Evolutionary conservation across 768 basidiomycete genomes (phyloP).

Genomic region (Pleurotus giganteus): DNA sequence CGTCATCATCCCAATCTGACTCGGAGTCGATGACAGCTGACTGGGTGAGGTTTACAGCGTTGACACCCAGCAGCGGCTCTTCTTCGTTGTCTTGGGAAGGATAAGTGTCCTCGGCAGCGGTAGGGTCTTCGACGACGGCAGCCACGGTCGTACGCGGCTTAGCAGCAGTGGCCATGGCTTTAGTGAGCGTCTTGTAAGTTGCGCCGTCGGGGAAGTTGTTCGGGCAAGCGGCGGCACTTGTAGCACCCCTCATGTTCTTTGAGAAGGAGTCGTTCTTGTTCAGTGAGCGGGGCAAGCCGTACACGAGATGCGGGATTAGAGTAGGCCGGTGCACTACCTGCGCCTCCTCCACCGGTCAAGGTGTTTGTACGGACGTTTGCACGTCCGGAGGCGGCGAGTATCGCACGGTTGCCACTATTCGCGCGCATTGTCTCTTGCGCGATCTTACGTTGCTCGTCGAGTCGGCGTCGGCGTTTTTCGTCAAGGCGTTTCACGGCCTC

Average conservation of each 20-base stretch:
- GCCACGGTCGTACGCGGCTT: not conserved
- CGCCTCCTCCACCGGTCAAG: too few relatives aligned
- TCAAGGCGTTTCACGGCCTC: not conserved
- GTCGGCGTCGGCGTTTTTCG: not conserved
- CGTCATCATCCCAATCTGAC: not conserved
- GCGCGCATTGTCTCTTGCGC: not conserved
- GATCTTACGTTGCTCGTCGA: not conserved
- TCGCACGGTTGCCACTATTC: not conserved
- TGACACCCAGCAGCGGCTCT: not conserved
- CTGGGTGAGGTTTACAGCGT: not conserved
- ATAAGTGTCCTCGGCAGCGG: not conserved
- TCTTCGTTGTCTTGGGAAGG: not conserved
- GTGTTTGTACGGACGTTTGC: not conserved
- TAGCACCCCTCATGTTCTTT: not conserved
- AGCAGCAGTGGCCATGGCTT: not conserved
- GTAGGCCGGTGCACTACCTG: not conserved
- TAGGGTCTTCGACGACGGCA: not conserved
- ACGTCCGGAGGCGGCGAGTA: not conserved
- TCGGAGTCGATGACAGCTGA: not conserved
- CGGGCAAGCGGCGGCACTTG: not conserved
- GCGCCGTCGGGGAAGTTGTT: not conserved
- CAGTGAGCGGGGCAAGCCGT: not conserved
- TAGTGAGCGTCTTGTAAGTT: not conserved
- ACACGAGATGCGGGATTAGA: not conserved
- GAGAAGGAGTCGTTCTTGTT: not conserved